phyloP scores from a whole-genome alignment of 805 yeast genomes.

The Barnettozyma pratensis region DNA sequence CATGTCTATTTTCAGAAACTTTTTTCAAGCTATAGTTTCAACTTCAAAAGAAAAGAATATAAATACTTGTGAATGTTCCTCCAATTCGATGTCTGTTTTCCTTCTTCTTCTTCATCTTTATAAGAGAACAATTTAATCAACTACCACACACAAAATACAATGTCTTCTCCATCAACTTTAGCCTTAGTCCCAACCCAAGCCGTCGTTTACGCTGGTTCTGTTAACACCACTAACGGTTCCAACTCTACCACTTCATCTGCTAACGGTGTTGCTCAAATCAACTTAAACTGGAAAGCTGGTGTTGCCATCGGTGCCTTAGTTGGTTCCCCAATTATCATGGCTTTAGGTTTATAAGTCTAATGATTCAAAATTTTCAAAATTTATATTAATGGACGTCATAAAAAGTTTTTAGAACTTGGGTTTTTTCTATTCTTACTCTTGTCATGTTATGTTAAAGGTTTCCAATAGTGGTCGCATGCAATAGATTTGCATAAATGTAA shows the following conservation, averaged over 20 bases:
- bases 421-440: background rate
- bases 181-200: constrained; percentile 26
- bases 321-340: constrained; percentile 32
- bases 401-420: background rate
- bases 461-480: background rate
- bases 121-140: background rate
- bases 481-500: background rate
- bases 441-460: background rate
- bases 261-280: constrained; percentile 29
- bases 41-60: background rate
- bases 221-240: constrained; percentile 14
- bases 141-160: constrained; percentile 3
- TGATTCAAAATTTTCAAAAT: background rate
- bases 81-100: background rate
- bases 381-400: background rate
- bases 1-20: background rate
- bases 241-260: constrained; percentile 16
- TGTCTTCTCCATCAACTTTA: constrained; percentile 19
- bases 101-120: constrained; percentile 2
- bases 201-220: constrained; percentile 23
- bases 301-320: constrained; percentile 33
- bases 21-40: background rate
- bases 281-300: constrained; percentile 37
- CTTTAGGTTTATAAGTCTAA: constrained; percentile 24
- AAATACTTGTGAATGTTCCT: background rate